Percentiles rank a stretch among this genome's conserved stretches.
phyloP scores from a whole-genome alignment of 768 basidiomycete species.

The Tricholoma saponaceum region DNA sequence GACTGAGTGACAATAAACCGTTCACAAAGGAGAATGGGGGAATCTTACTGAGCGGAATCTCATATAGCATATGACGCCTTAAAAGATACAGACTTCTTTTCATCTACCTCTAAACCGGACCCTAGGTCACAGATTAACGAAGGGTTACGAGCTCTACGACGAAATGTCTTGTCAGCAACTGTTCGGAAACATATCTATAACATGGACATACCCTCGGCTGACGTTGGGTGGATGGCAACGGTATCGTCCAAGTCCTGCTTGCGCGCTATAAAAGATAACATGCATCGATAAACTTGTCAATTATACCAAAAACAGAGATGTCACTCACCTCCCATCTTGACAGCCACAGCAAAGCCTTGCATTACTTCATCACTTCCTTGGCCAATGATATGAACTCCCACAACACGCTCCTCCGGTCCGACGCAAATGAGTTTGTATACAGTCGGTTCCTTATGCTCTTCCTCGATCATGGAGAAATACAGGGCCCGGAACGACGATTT shows the following conservation, averaged over 20 bases:
- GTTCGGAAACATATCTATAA: neutral
- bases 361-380: slow-evolving; percentile 89
- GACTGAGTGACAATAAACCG: neutral
- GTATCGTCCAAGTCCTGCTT: slow-evolving; percentile 85
- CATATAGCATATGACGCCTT: neutral
- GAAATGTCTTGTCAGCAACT: slow-evolving; percentile 13
- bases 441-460: slow-evolving; percentile 92
- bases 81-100: neutral
- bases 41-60: too few species aligned
- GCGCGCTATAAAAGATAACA: slow-evolving; percentile 38
- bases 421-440: slow-evolving; percentile 88
- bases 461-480: slow-evolving; percentile 89
- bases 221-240: slow-evolving; percentile 90
- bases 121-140: slow-evolving; percentile 17
- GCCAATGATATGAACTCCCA: slow-evolving; percentile 95
- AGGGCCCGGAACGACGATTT: slow-evolving; percentile 78
- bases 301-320: neutral
- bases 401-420: slow-evolving; percentile 89
- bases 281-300: slow-evolving; percentile 1
- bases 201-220: slow-evolving; percentile 61
- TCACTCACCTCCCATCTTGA: slow-evolving; percentile 82
- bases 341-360: slow-evolving; percentile 95
- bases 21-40: neutral
- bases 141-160: slow-evolving; percentile 49
- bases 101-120: neutral